phyloP scores from a whole-genome alignment of 768 basidiomycete species.

The Podaxis mareebaensis region DNA sequence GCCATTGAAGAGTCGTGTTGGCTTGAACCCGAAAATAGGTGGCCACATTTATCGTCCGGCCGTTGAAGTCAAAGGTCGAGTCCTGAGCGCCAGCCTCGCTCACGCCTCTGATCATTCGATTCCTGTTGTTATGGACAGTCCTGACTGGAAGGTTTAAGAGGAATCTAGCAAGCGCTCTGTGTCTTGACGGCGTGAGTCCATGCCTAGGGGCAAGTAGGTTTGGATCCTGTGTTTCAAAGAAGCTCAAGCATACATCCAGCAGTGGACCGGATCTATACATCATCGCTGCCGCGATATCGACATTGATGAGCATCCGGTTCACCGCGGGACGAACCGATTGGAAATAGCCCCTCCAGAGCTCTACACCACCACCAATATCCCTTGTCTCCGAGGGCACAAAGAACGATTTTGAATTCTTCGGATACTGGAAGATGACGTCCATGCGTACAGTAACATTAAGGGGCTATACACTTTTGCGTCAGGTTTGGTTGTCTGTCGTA shows the following conservation, averaged over 20 bases:
- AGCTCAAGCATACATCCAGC: conserved; percentile 57
- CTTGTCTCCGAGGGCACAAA: conserved; percentile 62
- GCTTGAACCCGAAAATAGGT: conserved; percentile 56
- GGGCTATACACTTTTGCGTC: conserved; percentile 47
- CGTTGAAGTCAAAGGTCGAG: conserved; percentile 58
- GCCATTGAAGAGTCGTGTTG: conserved; percentile 55
- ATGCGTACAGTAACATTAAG: conserved; percentile 84
- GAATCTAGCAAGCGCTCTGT: conserved; percentile 43
- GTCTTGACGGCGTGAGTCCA: conserved; percentile 55
- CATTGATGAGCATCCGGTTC: conserved; percentile 69
- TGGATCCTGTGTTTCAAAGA: conserved; percentile 37
- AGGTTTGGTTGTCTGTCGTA: neutral
- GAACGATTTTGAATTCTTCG: conserved; percentile 77
- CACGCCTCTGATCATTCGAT: conserved; percentile 60
- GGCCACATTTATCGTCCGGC: conserved; percentile 55
- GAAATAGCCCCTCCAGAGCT: conserved; percentile 83
- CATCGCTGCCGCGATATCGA: conserved; percentile 78
- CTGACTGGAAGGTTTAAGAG: conserved; percentile 35
- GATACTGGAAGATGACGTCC: conserved; percentile 69
- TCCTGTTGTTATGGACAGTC: conserved; percentile 37
- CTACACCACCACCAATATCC: conserved; percentile 61
- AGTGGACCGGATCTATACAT: conserved; percentile 73
- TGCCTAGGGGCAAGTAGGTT: conserved; percentile 32
- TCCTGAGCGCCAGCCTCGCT: conserved; percentile 52
- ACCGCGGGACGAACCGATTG: conserved; percentile 75